phyloP scores from a whole-genome alignment of 352 stramenopile species.

The Phytophthora hibernalis region DNA sequence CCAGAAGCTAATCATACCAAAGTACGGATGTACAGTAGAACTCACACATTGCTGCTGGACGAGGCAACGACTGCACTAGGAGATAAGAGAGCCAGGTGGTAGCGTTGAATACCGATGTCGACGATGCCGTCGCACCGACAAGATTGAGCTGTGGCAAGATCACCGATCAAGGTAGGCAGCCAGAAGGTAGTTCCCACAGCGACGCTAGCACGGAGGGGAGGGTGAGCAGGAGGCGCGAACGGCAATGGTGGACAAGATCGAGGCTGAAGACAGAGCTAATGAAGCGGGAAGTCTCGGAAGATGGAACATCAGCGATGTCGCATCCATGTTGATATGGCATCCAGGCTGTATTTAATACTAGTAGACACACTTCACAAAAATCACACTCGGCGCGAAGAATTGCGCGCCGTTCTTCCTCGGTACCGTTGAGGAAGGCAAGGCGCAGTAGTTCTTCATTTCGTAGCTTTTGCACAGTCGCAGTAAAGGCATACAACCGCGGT shows the following conservation, averaged over 20 bases:
- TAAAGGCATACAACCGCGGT: constrained; percentile 66
- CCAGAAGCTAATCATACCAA: no score
- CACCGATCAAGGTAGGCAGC: no score
- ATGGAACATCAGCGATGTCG: constrained; percentile 26
- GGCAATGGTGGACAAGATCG: constrained; percentile 77
- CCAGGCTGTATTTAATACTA: constrained; percentile 8
- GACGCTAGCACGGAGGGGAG: constrained; percentile 10
- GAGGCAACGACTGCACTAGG: no score
- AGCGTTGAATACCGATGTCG: no score
- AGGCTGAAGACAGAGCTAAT: constrained; percentile 73
- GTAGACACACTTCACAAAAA: constrained; percentile 49
- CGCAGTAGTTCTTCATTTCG: constrained; percentile 58
- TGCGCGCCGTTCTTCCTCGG: constrained; percentile 44
- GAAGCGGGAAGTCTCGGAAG: constrained; percentile 49
- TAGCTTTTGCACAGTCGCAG: constrained; percentile 53
- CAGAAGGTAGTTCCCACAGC: constrained; percentile 64
- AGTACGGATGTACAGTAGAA: no score
- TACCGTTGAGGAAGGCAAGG: constrained; percentile 71
- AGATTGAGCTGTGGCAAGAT: no score
- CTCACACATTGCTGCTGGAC: no score
- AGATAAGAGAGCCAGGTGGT: no score
- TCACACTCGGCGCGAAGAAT: constrained; percentile 62
- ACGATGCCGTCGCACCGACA: no score
- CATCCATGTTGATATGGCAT: constrained; percentile 45
- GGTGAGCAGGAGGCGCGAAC: constrained; percentile 59